Evolutionary conservation across 2,329 filamentous ascomycete genomes (phyloP).

Genomic region (Cladosporium velox): DNA sequence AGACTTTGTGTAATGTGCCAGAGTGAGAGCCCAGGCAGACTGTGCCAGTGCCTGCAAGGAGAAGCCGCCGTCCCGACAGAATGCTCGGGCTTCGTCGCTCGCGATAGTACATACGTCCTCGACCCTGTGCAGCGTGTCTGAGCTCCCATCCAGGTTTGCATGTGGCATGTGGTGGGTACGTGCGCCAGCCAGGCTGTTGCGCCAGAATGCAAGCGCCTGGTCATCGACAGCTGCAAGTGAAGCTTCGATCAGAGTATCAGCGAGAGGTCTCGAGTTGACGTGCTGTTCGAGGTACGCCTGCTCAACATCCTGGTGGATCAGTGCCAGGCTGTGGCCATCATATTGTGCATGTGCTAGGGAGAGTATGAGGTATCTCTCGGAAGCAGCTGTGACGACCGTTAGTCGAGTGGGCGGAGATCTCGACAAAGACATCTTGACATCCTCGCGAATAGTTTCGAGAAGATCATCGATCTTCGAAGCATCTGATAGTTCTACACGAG

Average conservation of each 20-base stretch:
- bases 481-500: conserved; percentile 27
- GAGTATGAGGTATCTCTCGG: conserved; percentile 54
- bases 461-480: conserved; percentile 36
- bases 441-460: conserved; percentile 40
- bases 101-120: conserved; percentile 51
- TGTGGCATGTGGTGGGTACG: conserved; percentile 43
- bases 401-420: conserved; percentile 38
- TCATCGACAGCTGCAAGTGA: conserved; percentile 52
- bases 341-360: conserved; percentile 87
- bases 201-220: conserved; percentile 67
- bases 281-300: conserved; percentile 56
- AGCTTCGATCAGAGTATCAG: conserved; percentile 57
- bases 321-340: conserved; percentile 78
- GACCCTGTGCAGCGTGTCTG: conserved; percentile 41
- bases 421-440: conserved; percentile 40
- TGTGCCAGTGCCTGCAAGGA: conserved; percentile 77
- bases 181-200: conserved; percentile 61
- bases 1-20: conserved; percentile 63
- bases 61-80: conserved; percentile 68
- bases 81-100: conserved; percentile 49
- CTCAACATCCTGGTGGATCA: conserved; percentile 71
- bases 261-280: conserved; percentile 46
- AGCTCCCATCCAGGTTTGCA: not conserved
- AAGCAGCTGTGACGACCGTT: conserved; percentile 39
- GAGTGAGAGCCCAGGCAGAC: conserved; percentile 70